Base-by-base conservation (phyloP, 345 rosid species). In the Kernera saxatilis region DNA sequence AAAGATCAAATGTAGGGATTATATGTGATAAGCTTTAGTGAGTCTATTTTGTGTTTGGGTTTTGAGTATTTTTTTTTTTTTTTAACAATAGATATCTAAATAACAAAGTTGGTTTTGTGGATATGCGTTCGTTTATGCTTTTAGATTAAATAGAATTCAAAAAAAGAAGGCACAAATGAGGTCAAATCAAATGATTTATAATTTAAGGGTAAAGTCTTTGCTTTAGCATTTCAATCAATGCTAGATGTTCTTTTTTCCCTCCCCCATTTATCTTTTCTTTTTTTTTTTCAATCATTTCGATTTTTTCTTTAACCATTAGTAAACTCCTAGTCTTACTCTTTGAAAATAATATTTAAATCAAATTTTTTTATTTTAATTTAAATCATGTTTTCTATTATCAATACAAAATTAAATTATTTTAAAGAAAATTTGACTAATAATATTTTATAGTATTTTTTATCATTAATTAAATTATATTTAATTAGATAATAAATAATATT, bases 181-280 rank as follows among this genome's bases (percentile, higher is more conserved):
- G 71, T 64, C 71, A 55, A 17, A 57, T 73, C 58, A 73, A 45
- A 54, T 64, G 18, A 64, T 55, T 25, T 30, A 57, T 41, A 21
- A 46, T 44, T 33, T 35, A 35, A 65, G 43, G 37, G 37, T 44
- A 45, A 54, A 45, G 71, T 53, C 15, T 58, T 21, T 17, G 37
- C 67, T 70, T 70, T 70, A 23, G 12, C 3, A 23, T 64, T 54
- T 46, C 64, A 41, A 37, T 72, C 71, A 35, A 23, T 32, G 11
- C 19, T 49, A 59, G 12, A 8, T 51, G 40, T 6, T 25, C 33
- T 30, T 5, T 43, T 14, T 13, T 26, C 2, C 6, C 25, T n/a
- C 5, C 33, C 21, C 19, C 27, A 29, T 10, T 30, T 43, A 13
- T 44, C 26, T 45, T 63, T 72, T n/a, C n/a, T n/a, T 63, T 33